Evolutionary conservation across 164 flowering plant genomes (phyloP).

Genomic region (Sedum album): DNA sequence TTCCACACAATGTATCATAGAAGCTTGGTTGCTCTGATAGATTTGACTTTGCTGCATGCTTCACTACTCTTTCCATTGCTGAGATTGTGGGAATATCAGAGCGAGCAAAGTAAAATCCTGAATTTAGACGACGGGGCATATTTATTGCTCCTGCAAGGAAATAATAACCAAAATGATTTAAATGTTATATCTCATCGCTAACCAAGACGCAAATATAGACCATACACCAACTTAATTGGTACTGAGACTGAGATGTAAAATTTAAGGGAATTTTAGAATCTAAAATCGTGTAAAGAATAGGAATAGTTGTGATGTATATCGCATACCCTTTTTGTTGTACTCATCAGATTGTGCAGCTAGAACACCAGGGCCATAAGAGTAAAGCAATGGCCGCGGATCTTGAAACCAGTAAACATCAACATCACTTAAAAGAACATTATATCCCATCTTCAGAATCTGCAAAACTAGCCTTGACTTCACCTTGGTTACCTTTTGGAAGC

Average conservation of each 20-base stretch:
- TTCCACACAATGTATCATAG: slow-evolving; percentile 84
- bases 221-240: neutral
- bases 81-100: slow-evolving; percentile 61
- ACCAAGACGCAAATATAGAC: neutral
- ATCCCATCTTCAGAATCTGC: slow-evolving; percentile 80
- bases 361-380: slow-evolving; percentile 70
- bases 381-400: slow-evolving; percentile 64
- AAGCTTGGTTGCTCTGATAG: slow-evolving; percentile 97
- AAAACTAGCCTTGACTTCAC: slow-evolving; percentile 82
- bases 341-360: slow-evolving; percentile 91
- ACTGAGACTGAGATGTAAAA: neutral
- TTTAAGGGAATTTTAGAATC: neutral
- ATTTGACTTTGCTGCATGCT: slow-evolving; percentile 70
- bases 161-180: neutral
- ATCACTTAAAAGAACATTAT: slow-evolving; percentile 83
- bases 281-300: neutral
- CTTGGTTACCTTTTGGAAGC: slow-evolving; percentile 95
- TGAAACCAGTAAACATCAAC: slow-evolving; percentile 90
- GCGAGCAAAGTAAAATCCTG: slow-evolving; percentile 91
- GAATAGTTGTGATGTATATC: neutral
- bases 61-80: slow-evolving; percentile 79
- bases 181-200: neutral
- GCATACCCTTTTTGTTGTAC: slow-evolving; percentile 56
- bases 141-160: slow-evolving; percentile 62
- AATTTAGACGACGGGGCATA: slow-evolving; percentile 78